Evolutionary conservation across 768 basidiomycete genomes (phyloP).

Genomic region (Amylocystis lapponica): DNA sequence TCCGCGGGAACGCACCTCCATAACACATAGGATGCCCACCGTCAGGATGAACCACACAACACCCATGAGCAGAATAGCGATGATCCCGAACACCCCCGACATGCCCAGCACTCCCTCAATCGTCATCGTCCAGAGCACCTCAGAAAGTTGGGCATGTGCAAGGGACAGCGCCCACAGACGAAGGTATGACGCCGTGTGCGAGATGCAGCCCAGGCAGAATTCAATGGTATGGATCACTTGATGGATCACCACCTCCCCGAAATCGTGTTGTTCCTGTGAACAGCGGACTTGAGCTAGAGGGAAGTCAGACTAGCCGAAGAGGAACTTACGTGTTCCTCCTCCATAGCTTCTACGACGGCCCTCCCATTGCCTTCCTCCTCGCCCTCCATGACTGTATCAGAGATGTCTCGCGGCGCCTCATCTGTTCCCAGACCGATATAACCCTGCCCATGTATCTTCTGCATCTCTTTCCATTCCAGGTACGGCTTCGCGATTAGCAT

Average conservation of each 20-base stretch:
- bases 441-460: slow-evolving; percentile 76
- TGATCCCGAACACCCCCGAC: slow-evolving; percentile 51
- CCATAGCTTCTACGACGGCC: slow-evolving; percentile 65
- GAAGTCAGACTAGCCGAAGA: slow-evolving; percentile 8
- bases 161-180: slow-evolving; percentile 97
- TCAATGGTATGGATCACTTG: slow-evolving; percentile 99
- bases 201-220: slow-evolving; percentile 98
- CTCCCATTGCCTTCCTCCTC: slow-evolving; percentile 80
- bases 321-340: slow-evolving; percentile 67
- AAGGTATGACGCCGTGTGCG: slow-evolving; percentile 91
- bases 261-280: slow-evolving; percentile 76
- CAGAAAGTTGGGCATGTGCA: slow-evolving; percentile 95
- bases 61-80: slow-evolving; percentile 41
- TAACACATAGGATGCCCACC: slow-evolving; percentile 77
- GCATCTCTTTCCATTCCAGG: slow-evolving; percentile 83
- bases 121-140: slow-evolving; percentile 90
- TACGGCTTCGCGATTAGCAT: slow-evolving; percentile 92
- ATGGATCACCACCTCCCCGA: slow-evolving; percentile 92
- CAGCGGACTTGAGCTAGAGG: background rate
- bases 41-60: slow-evolving; percentile 77
- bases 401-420: slow-evolving; percentile 45
- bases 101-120: slow-evolving; percentile 57
- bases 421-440: slow-evolving; percentile 66
- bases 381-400: slow-evolving; percentile 62
- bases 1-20: slow-evolving; percentile 69